These are phyloP conservation scores for Dactylonectria macrodidyma DNA, from an alignment of 2,329 filamentous ascomycete genomes.

Conservation along the genomic window DNA sequence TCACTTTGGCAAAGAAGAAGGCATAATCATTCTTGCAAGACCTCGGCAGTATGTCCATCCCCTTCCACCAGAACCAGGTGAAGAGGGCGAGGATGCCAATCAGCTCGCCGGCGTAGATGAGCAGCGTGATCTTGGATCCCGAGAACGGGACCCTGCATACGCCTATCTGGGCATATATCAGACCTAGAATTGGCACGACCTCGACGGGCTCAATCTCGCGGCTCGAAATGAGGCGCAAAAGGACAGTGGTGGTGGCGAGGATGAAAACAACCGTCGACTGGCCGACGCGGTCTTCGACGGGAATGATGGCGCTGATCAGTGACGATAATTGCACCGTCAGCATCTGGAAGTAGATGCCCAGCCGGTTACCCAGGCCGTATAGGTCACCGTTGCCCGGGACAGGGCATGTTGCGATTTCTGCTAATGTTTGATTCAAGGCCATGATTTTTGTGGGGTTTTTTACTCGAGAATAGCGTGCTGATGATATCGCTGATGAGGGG, in stretches of 20 bases:
- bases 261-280: constrained; percentile 20
- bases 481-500: background rate
- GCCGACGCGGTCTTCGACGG: constrained; percentile 16
- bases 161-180: constrained; percentile 21
- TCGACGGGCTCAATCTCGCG: constrained; percentile 5
- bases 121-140: constrained; percentile 17
- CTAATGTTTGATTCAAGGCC: background rate
- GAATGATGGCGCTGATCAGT: constrained; percentile 6
- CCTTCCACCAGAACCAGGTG: constrained; percentile 25
- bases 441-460: background rate
- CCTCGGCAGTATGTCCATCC: constrained; percentile 15
- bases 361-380: constrained; percentile 19
- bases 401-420: background rate
- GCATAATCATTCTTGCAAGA: constrained; percentile 14
- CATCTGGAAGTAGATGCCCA: constrained; percentile 26
- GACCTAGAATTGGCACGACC: constrained; percentile 18
- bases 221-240: background rate
- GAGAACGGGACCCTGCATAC: constrained; percentile 18
- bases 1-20: constrained; percentile 25
- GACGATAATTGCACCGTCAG: constrained; percentile 22
- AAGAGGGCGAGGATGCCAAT: constrained; percentile 17
- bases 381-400: constrained; percentile 15
- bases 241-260: constrained; percentile 1
- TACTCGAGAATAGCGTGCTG: background rate
- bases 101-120: constrained; percentile 17